Evolutionary conservation across 345 rosid genomes (phyloP).

Genomic region (Gossypium sturtianum): DNA sequence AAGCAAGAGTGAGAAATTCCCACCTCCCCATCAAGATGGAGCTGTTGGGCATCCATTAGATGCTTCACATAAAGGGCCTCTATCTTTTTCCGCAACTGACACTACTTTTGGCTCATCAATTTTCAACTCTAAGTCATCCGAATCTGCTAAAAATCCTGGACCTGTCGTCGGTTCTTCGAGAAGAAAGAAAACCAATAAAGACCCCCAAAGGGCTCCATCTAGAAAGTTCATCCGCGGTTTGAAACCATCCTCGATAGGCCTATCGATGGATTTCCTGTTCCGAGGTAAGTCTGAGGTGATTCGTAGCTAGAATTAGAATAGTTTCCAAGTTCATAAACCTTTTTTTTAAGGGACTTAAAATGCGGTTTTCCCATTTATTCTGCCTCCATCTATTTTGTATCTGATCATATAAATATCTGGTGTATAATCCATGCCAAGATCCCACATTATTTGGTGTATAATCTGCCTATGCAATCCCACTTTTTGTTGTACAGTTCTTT

Average conservation of each 20-base stretch:
- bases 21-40: slow-evolving; percentile 92
- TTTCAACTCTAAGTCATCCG: slow-evolving; percentile 35
- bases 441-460: slow-evolving; percentile 10
- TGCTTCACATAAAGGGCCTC: slow-evolving; percentile 36
- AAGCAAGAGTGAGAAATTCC: slow-evolving; percentile 95
- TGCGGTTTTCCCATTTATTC: background rate
- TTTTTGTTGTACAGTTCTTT: slow-evolving; percentile 20
- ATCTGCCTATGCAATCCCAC: slow-evolving; percentile 14
- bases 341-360: background rate
- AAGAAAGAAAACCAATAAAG: slow-evolving; percentile 37
- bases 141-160: slow-evolving; percentile 27
- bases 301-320: slow-evolving; percentile 37
- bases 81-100: slow-evolving; percentile 37
- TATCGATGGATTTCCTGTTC: slow-evolving; percentile 50
- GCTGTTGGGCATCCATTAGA: slow-evolving; percentile 53
- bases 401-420: slow-evolving; percentile 16
- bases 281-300: slow-evolving; percentile 54
- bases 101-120: slow-evolving; percentile 32
- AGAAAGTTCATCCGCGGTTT: slow-evolving; percentile 45
- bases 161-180: slow-evolving; percentile 36
- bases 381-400: slow-evolving; percentile 15
- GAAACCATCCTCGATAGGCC: slow-evolving; percentile 47
- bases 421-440: slow-evolving; percentile 9
- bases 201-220: slow-evolving; percentile 35
- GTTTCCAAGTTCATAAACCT: background rate